Conservation (phyloP, 441 rosid genomes). For the Dalechampia spathulata region DNA sequence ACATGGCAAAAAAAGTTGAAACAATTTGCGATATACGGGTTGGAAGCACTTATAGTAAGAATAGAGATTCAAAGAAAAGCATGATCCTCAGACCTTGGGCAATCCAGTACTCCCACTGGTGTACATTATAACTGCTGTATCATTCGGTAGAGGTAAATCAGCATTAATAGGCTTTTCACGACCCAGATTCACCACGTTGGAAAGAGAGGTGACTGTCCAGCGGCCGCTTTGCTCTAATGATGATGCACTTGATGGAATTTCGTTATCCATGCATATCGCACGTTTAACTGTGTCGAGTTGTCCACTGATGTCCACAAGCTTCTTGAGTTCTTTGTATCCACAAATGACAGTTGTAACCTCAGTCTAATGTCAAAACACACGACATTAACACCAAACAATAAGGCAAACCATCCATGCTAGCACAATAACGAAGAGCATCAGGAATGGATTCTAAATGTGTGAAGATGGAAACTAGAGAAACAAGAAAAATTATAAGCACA, state of each 20-base stretch:
- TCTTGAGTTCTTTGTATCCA: conserved; percentile 79
- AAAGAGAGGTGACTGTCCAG: conserved; percentile 55
- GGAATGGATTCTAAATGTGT: too few species aligned
- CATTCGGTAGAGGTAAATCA: conserved; percentile 67
- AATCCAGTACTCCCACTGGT: conserved; percentile 98
- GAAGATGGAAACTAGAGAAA: too few species aligned
- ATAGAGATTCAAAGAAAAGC: conserved; percentile 2
- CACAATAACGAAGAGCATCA: too few species aligned
- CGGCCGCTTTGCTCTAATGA: conserved; percentile 34
- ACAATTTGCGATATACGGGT: conserved; percentile 1
- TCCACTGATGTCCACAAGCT: conserved; percentile 65
- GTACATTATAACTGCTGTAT: conserved; percentile 94
- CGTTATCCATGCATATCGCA: conserved; percentile 81
- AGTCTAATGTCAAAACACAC: conserved; percentile 47
- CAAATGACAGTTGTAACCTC: conserved; percentile 93
- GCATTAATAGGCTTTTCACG: conserved; percentile 54
- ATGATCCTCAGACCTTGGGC: conserved; percentile 73
- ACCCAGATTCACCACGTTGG: conserved; percentile 72
- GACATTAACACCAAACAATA: background rate
- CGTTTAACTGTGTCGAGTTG: conserved; percentile 87
- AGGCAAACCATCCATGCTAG: too few species aligned
- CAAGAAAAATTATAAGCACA: too few species aligned
- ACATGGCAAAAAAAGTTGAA: too few species aligned
- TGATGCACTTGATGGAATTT: conserved; percentile 50
- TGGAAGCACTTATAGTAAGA: too few species aligned